Evolutionary conservation across 306 rosid species (phyloP), one percentile per base, ranked within the genome.

Genomic region (Vigna mungo): DNA sequence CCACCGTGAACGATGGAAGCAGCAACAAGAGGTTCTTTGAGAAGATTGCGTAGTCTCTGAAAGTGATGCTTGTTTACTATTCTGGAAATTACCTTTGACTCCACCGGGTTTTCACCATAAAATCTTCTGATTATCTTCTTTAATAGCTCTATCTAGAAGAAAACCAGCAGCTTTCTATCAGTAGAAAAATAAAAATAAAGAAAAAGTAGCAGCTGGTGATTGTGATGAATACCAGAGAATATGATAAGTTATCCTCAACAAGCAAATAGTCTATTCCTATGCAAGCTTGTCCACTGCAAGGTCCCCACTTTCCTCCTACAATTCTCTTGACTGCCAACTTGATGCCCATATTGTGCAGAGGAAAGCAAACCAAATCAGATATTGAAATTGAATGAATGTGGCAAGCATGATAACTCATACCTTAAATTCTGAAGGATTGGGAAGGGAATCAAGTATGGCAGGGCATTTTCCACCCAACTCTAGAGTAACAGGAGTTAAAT

Each of bases 401-500:
- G 3, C 23, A 63, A 27, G 20, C 18, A 63, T 66, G 47, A 56
- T 16, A 41, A 17, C 14, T 1, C 32, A 13, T 64, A 95, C 99
- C 97, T 90, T 84, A 15, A 89, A 71, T 36, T 92, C 90, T 12
- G 90, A 75, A 80, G 89, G 81, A 51, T 53, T 86, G 10, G 93
- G 73, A 70, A 87, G 81, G 69, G 88, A 86, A 81, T 90, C 99
- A 9, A 95, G 78, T 70, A 95, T 90, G 68, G 90, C 86, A 53
- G 99, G 99, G 81, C 99, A 92, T 86, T 95, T 95, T 80, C 99
- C 97, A 49, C 99, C 99, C 30, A 92, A 92, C 89, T 95, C 99
- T 6, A 92, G 83, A 43, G 90, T 86, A 65, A 95, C 97, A 1
- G 99, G 99, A n/a, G 97, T 95, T 47, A 95, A 86, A 64, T 92